Evolutionary conservation across 306 rosid species (phyloP).

Genomic region (Prunus campanulata): DNA sequence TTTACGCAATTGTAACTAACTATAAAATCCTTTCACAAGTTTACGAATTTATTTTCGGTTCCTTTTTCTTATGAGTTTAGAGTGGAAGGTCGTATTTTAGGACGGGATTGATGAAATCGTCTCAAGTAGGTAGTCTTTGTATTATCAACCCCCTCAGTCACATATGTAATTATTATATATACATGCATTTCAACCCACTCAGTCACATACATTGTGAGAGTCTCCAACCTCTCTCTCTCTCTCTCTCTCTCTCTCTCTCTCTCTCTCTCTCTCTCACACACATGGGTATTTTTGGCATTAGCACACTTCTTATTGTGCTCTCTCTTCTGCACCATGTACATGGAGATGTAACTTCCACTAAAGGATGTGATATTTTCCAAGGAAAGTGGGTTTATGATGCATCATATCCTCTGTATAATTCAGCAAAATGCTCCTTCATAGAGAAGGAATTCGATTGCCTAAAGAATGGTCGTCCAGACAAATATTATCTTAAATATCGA

Average conservation of each 20-base stretch:
- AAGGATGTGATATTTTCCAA: slow-evolving; percentile 11
- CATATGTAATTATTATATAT: background rate
- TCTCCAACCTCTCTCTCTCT: background rate
- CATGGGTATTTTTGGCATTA: background rate
- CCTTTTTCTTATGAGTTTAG: background rate
- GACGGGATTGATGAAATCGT: background rate
- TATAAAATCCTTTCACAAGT: background rate
- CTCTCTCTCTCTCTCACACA: background rate
- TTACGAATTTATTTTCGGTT: too few species aligned
- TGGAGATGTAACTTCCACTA: background rate
- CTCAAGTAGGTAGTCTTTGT: too few species aligned
- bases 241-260: background rate
- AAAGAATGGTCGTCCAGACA: slow-evolving; percentile 24
- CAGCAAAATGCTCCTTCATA: slow-evolving; percentile 16
- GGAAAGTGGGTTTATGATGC: slow-evolving; percentile 24
- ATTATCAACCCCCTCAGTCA: too few species aligned
- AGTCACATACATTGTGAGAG: slow-evolving; percentile 11
- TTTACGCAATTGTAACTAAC: background rate
- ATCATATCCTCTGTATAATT: slow-evolving; percentile 17
- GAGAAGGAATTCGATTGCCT: slow-evolving; percentile 10
- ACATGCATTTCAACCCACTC: background rate
- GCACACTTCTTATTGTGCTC: background rate
- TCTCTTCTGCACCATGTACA: slow-evolving; percentile 5
- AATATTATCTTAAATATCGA: slow-evolving; percentile 15
- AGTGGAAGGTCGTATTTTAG: background rate